Evolutionary conservation across 164 flowering plant genomes (phyloP).

Genomic region (Pachysandra terminalis): DNA sequence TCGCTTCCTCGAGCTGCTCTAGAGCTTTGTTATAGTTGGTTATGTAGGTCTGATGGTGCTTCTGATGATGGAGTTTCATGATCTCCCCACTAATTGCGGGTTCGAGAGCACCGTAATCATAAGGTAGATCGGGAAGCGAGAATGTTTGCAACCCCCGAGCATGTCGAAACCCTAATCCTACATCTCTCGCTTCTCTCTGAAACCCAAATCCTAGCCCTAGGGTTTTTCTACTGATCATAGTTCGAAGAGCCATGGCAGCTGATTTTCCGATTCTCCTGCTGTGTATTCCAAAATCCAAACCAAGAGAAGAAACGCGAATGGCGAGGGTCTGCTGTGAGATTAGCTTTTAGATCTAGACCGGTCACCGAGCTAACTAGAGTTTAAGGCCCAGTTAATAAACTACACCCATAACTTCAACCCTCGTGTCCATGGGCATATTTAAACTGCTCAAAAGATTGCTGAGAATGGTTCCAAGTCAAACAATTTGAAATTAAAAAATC

Average conservation of each 20-base stretch:
- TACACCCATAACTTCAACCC: too few species aligned
- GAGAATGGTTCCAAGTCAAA: too few species aligned
- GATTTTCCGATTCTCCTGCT: background rate
- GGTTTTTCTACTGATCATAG: slow-evolving; percentile 12
- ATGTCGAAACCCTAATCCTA: slow-evolving; percentile 22
- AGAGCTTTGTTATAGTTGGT: slow-evolving; percentile 88
- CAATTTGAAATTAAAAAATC: too few species aligned
- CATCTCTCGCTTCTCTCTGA: slow-evolving; percentile 2
- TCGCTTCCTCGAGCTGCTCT: slow-evolving; percentile 73
- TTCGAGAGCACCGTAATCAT: slow-evolving; percentile 90
- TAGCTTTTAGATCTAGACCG: too few species aligned
- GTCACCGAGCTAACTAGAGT: too few species aligned
- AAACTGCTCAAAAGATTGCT: too few species aligned
- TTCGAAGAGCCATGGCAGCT: slow-evolving; percentile 33
- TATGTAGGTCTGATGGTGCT: slow-evolving; percentile 90
- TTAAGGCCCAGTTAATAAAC: too few species aligned
- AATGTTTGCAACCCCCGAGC: slow-evolving; percentile 57
- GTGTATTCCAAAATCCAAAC: too few species aligned
- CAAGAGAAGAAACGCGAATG: too few species aligned
- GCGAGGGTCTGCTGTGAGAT: too few species aligned
- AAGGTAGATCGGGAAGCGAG: slow-evolving; percentile 83
- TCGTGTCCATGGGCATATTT: too few species aligned
- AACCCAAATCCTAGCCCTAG: slow-evolving; percentile 9
- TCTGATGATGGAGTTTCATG: slow-evolving; percentile 93
- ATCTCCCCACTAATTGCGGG: slow-evolving; percentile 92